phyloP scores from a whole-genome alignment of 345 rosid species.

The Pugionium cornutum region DNA sequence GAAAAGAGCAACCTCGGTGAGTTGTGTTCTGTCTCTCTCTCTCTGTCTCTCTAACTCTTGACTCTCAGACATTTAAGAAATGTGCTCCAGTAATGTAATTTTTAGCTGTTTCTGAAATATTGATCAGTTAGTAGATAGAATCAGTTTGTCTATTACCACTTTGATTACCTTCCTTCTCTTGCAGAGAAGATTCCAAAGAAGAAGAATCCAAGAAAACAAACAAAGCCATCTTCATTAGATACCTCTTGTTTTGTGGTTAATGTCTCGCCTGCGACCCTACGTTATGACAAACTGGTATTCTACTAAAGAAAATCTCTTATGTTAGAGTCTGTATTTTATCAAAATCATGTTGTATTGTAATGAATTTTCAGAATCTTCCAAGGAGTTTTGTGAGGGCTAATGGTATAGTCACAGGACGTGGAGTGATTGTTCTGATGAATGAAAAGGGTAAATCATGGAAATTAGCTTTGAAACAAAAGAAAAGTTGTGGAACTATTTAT shows the following conservation, averaged over 20 bases:
- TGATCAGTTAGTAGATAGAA: neutral
- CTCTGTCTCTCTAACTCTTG: no score
- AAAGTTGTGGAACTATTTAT: no score
- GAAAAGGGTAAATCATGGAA: constrained; percentile 20
- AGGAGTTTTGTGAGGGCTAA: neutral
- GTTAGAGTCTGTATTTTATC: neutral
- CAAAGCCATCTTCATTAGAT: constrained; percentile 14
- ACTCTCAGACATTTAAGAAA: no score
- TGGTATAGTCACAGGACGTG: neutral
- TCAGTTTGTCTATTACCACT: neutral
- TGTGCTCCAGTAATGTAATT: no score
- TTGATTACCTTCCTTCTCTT: no score
- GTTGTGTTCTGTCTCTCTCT: no score
- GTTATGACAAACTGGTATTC: constrained; percentile 18
- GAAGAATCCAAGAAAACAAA: constrained; percentile 11
- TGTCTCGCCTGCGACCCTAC: constrained; percentile 1
- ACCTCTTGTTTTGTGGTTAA: constrained; percentile 20
- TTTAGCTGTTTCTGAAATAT: no score
- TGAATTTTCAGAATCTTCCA: constrained; percentile 10
- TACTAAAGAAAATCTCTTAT: neutral
- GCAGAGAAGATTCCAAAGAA: neutral
- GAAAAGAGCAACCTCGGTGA: no score
- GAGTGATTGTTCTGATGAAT: constrained; percentile 14
- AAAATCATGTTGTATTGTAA: neutral
- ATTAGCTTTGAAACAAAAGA: no score